A percentile compares a stretch with the other conserved stretches of the same genome.
Evolutionary conservation across 768 basidiomycete genomes (phyloP).

Genomic region (Sarcomyxa edulis): DNA sequence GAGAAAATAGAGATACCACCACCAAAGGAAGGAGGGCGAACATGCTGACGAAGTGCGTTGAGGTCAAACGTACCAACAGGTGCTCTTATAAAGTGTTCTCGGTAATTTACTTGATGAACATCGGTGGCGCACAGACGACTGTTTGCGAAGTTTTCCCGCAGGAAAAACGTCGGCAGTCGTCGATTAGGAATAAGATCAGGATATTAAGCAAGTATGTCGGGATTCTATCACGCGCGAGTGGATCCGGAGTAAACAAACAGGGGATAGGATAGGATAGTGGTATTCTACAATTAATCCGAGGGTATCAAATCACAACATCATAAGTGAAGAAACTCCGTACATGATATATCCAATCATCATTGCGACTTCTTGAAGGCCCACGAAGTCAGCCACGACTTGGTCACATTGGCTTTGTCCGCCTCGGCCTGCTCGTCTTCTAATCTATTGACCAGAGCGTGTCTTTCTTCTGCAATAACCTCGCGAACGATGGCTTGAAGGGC

Average conservation of each 20-base stretch:
- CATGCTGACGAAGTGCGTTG: too few relatives aligned
- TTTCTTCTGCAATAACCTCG: constrained; percentile 70
- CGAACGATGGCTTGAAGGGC: constrained; percentile 59
- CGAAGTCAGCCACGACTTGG: constrained; percentile 56
- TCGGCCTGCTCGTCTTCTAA: constrained; percentile 52
- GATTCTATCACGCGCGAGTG: constrained; percentile 10
- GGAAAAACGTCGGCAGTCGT: constrained; percentile 32
- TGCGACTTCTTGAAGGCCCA: constrained; percentile 55
- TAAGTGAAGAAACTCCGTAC: constrained; percentile 21
- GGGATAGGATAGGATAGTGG: constrained; percentile 15
- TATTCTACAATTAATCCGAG: constrained; percentile 31
- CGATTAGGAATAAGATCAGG: constrained; percentile 7
- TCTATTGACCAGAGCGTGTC: constrained; percentile 46
- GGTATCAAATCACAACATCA: constrained; percentile 29
- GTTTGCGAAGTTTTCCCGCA: constrained; percentile 17
- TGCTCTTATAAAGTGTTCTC: constrained; percentile 14
- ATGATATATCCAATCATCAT: constrained; percentile 14
- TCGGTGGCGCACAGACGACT: too few relatives aligned
- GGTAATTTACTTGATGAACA: constrained; percentile 11
- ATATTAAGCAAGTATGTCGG: constrained; percentile 11
- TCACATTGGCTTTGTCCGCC: constrained; percentile 32
- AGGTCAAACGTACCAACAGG: too few relatives aligned
- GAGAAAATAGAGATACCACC: constrained; percentile 27
- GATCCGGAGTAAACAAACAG: constrained; percentile 18
- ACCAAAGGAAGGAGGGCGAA: constrained; percentile 25